Evolutionary conservation across 176 grass and related monocot species (phyloP), one percentile per base, ranked within the genome.

Genomic region (Otatea glauca): DNA sequence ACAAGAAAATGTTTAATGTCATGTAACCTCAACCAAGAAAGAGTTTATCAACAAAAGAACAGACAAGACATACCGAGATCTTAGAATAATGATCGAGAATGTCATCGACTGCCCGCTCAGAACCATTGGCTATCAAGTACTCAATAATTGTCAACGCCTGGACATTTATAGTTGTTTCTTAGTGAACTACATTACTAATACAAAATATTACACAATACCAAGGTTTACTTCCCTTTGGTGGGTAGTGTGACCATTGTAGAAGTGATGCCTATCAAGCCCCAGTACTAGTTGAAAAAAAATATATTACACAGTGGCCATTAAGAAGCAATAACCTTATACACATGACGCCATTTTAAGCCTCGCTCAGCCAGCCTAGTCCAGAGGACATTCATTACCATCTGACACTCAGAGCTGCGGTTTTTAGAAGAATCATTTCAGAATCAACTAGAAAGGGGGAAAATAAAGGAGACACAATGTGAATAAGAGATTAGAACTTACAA

Each of bases 81-180:
- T 91, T 88, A 54, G 88, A 94, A 86, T 79, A 88, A 89, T 94
- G 93, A 81, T 96, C 93, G 2, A 96, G 85, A 88, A 99, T 99
- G 78, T 96, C 67, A 91, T 99, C 97, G 88, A 99, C 83, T 90
- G 93, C 97, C 67, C 89, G 78, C 77, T 99, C 93, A 65, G 97
- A 99, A 81, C 97, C 93, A 84, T 99, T 96, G 65, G 97, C 97
- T 75, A 99, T 86, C 78, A 99, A 89, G 82, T 99, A 99, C 75
- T 99, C 97, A 59, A 99, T 94, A 69, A 99, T 91, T 73, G 97
- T 94, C 84, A 96, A 85, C 5, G 93, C 90, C 97, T 99, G 76
- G 16, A 59, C 50, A 84, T 69, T 48, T 38, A 70, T 25, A 80
- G 4, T 70, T 23, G 70, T 68, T 29, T 48, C n/a, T 90, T 91